Evolutionary conservation across 2,329 filamentous ascomycete species (phyloP).

Genomic region (Malbranchea zuffiana): DNA sequence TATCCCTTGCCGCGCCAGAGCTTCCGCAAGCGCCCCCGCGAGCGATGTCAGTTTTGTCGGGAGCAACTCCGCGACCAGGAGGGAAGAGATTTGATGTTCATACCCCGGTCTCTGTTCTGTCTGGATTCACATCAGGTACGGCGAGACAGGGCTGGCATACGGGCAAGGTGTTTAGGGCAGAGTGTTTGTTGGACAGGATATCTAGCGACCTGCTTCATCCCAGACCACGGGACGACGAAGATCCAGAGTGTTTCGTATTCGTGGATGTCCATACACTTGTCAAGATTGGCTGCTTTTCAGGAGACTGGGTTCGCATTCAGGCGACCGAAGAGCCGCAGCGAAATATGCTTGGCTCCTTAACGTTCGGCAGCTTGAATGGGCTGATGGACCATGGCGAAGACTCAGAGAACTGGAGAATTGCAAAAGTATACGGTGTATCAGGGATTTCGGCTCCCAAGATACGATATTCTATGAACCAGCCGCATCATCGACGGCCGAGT

Average conservation of each 20-base stretch:
- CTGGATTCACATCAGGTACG: conserved; percentile 75
- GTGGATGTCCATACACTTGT: conserved; percentile 78
- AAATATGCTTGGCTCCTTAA: conserved; percentile 50
- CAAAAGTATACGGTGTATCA: conserved; percentile 78
- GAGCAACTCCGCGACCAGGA: conserved; percentile 67
- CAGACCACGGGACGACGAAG: conserved; percentile 71
- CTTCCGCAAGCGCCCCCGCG: conserved; percentile 68
- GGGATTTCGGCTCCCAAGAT: conserved; percentile 47
- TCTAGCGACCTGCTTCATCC: conserved; percentile 73
- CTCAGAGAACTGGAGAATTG: conserved; percentile 68
- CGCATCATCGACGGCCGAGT: conserved; percentile 42
- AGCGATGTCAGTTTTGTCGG: conserved; percentile 65
- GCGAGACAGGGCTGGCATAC: conserved; percentile 59
- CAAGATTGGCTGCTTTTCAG: conserved; percentile 90
- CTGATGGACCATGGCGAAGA: conserved; percentile 38
- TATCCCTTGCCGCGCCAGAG: conserved; percentile 71
- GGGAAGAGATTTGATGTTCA: conserved; percentile 59
- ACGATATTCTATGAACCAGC: conserved; percentile 45
- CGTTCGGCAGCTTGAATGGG: conserved; percentile 42
- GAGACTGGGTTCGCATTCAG: conserved; percentile 89
- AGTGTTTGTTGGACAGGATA: conserved; percentile 62
- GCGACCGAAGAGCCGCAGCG: conserved; percentile 56
- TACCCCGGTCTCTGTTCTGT: conserved; percentile 82
- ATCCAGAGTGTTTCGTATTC: conserved; percentile 75
- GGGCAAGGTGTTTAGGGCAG: conserved; percentile 73